Evolutionary conservation across 192 early-diverging fungal species (phyloP).

Genomic region (Coemansia sp.): DNA sequence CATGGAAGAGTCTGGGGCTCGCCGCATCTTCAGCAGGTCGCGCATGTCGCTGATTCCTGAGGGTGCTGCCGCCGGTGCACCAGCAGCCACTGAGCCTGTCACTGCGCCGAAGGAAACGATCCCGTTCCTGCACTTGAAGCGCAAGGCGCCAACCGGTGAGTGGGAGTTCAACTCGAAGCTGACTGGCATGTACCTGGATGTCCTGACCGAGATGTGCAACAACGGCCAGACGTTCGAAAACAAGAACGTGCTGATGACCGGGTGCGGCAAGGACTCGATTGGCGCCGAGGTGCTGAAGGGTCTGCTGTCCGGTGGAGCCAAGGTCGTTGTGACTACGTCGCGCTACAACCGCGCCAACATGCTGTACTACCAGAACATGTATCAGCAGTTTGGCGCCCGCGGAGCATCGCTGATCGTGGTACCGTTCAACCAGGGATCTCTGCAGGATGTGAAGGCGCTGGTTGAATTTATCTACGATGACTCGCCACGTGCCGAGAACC

Average conservation of each 20-base stretch:
- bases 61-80: not conserved
- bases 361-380: constrained; percentile 90
- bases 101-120: constrained; percentile 65
- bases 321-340: constrained; percentile 84
- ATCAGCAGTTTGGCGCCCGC: constrained; percentile 84
- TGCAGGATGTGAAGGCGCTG: constrained; percentile 79
- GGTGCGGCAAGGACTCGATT: constrained; percentile 90
- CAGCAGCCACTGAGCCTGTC: constrained; percentile 13
- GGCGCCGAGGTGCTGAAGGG: constrained; percentile 90
- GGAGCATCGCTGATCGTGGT: constrained; percentile 85
- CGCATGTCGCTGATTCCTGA: constrained; percentile 24
- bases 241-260: constrained; percentile 84
- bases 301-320: constrained; percentile 76
- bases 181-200: constrained; percentile 80
- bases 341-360: constrained; percentile 82
- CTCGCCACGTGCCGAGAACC: constrained; percentile 61
- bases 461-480: constrained; percentile 87
- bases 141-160: constrained; percentile 63
- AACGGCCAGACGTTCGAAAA: constrained; percentile 84
- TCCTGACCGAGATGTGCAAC: constrained; percentile 73
- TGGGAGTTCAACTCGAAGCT: constrained; percentile 82
- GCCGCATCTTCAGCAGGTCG: constrained; percentile 49
- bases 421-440: constrained; percentile 92
- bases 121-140: constrained; percentile 75
- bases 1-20: constrained; percentile 59